Conservation (phyloP, 1,284 basidiomycete genomes). For the Cerrena zonata region DNA sequence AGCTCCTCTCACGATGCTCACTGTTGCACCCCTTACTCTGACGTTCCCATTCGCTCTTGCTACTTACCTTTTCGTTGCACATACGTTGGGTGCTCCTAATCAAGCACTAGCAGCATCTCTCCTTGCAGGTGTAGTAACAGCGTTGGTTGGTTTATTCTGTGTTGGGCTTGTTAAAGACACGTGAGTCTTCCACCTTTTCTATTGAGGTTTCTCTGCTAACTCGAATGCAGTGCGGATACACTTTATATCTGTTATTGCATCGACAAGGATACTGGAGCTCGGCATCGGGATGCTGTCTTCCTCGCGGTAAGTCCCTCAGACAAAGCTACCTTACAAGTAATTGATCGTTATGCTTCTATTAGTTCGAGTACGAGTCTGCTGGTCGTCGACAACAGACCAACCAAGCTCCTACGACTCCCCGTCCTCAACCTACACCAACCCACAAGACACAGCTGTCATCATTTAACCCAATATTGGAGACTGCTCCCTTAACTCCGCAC, state of each 20-base stretch:
- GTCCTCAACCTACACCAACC: constrained; percentile 7
- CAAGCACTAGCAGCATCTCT: constrained; percentile 75
- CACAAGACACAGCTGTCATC: not conserved
- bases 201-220: constrained; percentile 1
- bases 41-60: constrained; percentile 75
- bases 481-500: not conserved
- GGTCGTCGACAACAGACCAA: constrained; percentile 28
- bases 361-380: constrained; percentile 41
- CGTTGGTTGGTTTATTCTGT: constrained; percentile 77
- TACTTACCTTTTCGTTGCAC: constrained; percentile 85
- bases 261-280: constrained; percentile 67
- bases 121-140: constrained; percentile 75
- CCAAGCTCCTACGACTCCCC: constrained; percentile 6
- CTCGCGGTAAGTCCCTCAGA: constrained; percentile 62
- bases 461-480: not conserved
- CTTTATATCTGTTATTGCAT: constrained; percentile 87
- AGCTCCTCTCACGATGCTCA: constrained; percentile 70
- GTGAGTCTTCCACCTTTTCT: constrained; percentile 33
- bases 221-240: constrained; percentile 56
- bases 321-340: too few relatives aligned
- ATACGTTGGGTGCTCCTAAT: constrained; percentile 71
- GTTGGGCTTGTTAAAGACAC: constrained; percentile 78
- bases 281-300: constrained; percentile 63
- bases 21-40: constrained; percentile 74
- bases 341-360: not conserved